Base-by-base conservation (phyloP, 202 grass and related monocot species). In the Saccharum hybrid region DNA sequence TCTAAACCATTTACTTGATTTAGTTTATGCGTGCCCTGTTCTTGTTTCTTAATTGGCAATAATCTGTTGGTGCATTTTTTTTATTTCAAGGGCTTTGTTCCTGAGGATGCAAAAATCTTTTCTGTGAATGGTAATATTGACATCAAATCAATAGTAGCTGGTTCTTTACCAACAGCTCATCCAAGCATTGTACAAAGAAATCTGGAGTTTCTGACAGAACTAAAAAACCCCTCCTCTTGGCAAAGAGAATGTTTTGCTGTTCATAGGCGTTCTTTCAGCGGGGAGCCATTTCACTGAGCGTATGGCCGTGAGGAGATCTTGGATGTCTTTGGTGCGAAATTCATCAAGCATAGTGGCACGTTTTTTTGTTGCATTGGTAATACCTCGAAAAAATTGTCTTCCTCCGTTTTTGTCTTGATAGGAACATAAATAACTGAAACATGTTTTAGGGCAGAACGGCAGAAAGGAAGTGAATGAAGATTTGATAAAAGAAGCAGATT, bases 291-390 rank as follows among this genome's bases (percentile, higher is more conserved):
- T 98, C 85, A 87, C 87, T 16, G 96, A 98, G 79, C 92, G 91
- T 59, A 98, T 98, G 96, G 93, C 93, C 36, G 81, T 93, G 39
- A 98, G 96, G 76, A 94, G 84, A 89, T 98, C 96, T 45, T 98
- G 96, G 96, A 98, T 98, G 86, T 93, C 96, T 85, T 79, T 91
- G 75, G 83, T 92, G 23, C 82, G 91, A 82, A 92, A 89, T 86
- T 99, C 93, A 72, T 86, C 91, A 5, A 94, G 71, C 60, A 74
- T 80, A 3, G 84, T 98, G 52, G 88, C 91, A 59, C 91, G 96
- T 14, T 98, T 98, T 88, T 98, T 98, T 80, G 96, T 98, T 79
- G 96, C 96, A 59, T 43, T 98, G 96, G 96, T 94, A 98, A 49
- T 22, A 67, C 39, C 60, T 74, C 0, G 14, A 43, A 48, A 68